Conservation (phyloP, 1,284 basidiomycete species). For the Rhizopogon parksii region DNA sequence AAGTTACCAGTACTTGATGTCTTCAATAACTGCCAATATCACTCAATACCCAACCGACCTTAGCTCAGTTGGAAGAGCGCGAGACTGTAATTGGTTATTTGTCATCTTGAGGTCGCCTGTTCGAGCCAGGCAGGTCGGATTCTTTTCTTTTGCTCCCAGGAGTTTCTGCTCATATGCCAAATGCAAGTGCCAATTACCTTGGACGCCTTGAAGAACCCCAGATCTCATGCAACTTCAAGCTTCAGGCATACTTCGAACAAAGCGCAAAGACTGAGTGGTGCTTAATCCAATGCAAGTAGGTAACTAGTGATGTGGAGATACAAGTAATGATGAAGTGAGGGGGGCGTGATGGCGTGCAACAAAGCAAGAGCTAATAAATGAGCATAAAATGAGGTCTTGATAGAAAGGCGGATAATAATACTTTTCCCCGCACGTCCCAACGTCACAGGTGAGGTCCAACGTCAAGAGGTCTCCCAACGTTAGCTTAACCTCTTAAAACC, state of each 20-base stretch:
- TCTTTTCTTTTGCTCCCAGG: too few relatives aligned
- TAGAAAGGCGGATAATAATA: constrained; percentile 5
- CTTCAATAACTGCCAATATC: too few relatives aligned
- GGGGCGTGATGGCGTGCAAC: constrained; percentile 3
- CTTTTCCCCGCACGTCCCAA: constrained; percentile 8
- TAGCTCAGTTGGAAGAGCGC: constrained; percentile 20
- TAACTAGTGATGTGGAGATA: constrained; percentile 4
- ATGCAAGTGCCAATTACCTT: too few relatives aligned
- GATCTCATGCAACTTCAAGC: too few relatives aligned
- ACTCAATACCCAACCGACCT: constrained; percentile 6
- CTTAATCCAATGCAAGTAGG: constrained; percentile 1
- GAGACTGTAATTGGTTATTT: constrained; percentile 14
- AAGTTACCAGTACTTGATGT: too few relatives aligned
- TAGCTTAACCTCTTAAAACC: constrained; percentile 16
- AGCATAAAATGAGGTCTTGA: constrained; percentile 7
- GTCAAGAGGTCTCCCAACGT: neutral
- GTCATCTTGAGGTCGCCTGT: constrained; percentile 38
- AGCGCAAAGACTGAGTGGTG: neutral
- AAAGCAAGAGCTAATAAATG: constrained; percentile 13
- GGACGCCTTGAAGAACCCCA: too few relatives aligned
- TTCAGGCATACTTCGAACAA: neutral
- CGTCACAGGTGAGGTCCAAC: neutral
- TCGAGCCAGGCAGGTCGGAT: constrained; percentile 40
- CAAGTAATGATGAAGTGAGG: constrained; percentile 11
- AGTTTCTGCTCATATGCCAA: too few relatives aligned